Evolutionary conservation across 2,329 filamentous ascomycete genomes (phyloP), one percentile per base, ranked within the genome.

Genomic region (Gnomoniopsis smithogilvyi): DNA sequence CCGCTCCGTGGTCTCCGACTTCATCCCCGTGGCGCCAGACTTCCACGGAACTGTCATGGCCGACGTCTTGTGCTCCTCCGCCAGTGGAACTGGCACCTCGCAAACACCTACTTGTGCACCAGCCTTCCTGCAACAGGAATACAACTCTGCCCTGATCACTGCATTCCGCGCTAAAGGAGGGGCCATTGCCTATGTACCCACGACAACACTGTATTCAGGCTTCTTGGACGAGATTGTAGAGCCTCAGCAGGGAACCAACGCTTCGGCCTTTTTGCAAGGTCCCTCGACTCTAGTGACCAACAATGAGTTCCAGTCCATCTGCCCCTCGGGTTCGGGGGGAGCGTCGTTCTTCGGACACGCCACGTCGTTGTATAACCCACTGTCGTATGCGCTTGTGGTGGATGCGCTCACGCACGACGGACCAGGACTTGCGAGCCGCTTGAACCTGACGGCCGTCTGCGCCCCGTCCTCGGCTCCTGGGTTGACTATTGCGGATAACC

Each of bases 121-220:
- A 2, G 45, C 45, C 4, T 22, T 47, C 22, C 45, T 4, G 14
- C 80, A 84, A 66, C 79, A 82, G 62, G 61, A 73, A 51, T 76
- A 75, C 59, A 71, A 72, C 47, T 74, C 72, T 26, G 69, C 73
- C 7, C 79, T 74, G 65, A 68, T 82, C 57, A 63, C 63, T 2
- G 70, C 69, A 0, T 66, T 83, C 3, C 73, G 79, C 10, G 62
- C 59, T 14, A 68, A 76, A 41, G 76, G 73, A 22, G 80, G 81
- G 2, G 78, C 78, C 60, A 77, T 74, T 1, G 79, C 80, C 2
- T 83, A 80, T 61, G 78, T 84, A 0, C 79, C 80, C 2, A 84
- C 80, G 0, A 84, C 82, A 0, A 79, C 72, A 0, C 70, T 85
- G 50, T 83, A 80, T 69, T 78, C 76, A 0, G 68, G 70, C 19